Conservation (phyloP, 2,329 filamentous ascomycete genomes). For the Rhynchosporium graminicola region DNA sequence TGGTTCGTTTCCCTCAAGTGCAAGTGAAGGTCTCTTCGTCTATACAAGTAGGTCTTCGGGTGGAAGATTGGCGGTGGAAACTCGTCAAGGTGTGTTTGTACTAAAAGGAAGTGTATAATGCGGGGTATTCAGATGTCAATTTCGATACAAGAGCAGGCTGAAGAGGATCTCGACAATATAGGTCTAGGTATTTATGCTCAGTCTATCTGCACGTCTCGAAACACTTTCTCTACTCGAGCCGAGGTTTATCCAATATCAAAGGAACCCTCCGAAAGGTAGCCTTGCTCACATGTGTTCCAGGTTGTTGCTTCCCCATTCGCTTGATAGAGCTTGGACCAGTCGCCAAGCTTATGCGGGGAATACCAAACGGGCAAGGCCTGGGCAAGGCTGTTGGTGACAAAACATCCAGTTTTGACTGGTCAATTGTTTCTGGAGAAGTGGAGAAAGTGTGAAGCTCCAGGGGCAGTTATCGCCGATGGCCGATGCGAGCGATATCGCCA, state of each 20-base stretch:
- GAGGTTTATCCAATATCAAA: too few species aligned
- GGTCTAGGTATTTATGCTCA: slow-evolving; percentile 2
- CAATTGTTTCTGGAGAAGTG: not conserved
- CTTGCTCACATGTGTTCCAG: slow-evolving; percentile 2
- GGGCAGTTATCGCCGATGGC: not conserved
- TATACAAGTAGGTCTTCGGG: too few species aligned
- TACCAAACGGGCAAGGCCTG: not conserved
- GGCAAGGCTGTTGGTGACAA: slow-evolving; percentile 18
- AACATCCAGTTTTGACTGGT: slow-evolving; percentile 10
- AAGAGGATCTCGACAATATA: too few species aligned
- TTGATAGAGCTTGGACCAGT: not conserved
- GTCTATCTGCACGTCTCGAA: not conserved
- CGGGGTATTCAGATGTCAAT: too few species aligned
- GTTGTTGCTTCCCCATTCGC: slow-evolving; percentile 1
- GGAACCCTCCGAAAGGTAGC: not conserved
- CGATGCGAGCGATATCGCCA: slow-evolving; percentile 14
- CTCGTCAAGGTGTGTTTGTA: too few species aligned
- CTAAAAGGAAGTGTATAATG: too few species aligned
- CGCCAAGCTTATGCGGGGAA: slow-evolving; percentile 7
- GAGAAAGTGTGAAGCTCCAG: not conserved
- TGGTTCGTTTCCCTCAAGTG: too few species aligned
- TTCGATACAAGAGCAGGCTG: too few species aligned
- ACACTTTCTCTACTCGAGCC: too few species aligned
- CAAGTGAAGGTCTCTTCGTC: too few species aligned
- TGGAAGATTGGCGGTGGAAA: too few species aligned